These are phyloP conservation scores for Bolboschoenoplectus hybrid DNA, from an alignment of 202 grass and related monocot genomes.

Conservation along the genomic window DNA sequence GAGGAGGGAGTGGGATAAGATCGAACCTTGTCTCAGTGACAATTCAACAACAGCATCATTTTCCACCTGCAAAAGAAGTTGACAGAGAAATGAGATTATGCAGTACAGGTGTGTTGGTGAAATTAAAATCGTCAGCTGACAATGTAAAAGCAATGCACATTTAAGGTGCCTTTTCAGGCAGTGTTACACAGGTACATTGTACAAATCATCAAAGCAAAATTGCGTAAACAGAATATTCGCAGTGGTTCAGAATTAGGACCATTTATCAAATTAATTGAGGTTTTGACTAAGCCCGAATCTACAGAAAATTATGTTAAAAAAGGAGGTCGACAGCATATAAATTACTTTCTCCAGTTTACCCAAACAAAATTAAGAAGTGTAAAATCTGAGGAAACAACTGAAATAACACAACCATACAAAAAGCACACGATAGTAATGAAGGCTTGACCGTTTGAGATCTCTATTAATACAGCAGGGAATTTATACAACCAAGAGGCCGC, in stretches of 20 bases:
- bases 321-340: background rate
- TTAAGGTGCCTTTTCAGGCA: background rate
- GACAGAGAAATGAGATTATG: constrained; percentile 5
- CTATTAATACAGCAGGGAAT: no score
- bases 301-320: background rate
- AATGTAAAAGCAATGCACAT: background rate
- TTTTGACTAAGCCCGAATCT: background rate
- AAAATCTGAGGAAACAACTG: background rate
- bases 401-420: no score
- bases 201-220: background rate
- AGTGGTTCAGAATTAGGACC: background rate
- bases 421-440: no score
- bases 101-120: background rate
- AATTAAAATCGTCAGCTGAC: background rate
- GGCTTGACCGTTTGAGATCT: no score
- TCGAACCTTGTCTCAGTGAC: constrained; percentile 67
- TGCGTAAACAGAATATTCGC: background rate
- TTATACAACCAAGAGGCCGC: no score
- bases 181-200: background rate
- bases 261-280: background rate
- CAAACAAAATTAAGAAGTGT: background rate
- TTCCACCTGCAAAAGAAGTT: constrained; percentile 54
- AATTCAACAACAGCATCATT: constrained; percentile 73
- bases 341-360: background rate
- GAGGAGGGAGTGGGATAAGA: background rate